Base-by-base conservation (phyloP, 768 basidiomycete species). In the Gyrodon lividus region DNA sequence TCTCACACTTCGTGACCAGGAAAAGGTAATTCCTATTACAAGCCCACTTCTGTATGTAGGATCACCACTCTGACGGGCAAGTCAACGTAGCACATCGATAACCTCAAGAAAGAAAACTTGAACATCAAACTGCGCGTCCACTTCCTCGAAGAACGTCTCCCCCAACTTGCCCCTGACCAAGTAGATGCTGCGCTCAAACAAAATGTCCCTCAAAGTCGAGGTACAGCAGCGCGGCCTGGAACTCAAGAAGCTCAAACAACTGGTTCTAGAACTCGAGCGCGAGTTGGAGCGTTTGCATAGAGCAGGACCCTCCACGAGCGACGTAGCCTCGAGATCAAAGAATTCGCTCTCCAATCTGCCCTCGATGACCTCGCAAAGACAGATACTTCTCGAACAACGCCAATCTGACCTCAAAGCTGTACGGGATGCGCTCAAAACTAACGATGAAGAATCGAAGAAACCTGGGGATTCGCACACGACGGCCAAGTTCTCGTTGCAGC, bases 41-140 rank as follows among this genome's bases (percentile, higher is more conserved):
- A 50, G 9, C 37, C 12, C 46, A 22, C 22, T 20, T 22, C n/a
- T 39, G 9, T 33, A 19, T 7, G 17, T 34, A 43, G 14, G 42
- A 8, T 47, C 16, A 8, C 22, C 24, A 6, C 16, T 26, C 34
- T 26, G 35, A 9, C 23, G 12, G n/a, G 9, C 42, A n/a, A 35
- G 23, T 8, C 13, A 30, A 42, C 33, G 38, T 62, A 98, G 95
- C 90, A 95, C 68, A 92, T 97, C 64, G 93, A 98, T 71, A 85
- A 84, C 55, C 82, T 94, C 62, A 94, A 96, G 74, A 97, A 95
- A 68, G 95, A 98, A 68, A 96, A 96, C 76, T 98, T 98, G 69
- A 88, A 87, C 63, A 86, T 99, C 66, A 97, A 98, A 69, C 81
- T 98, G 46, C 90, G 93, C 52, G 90, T 98, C 3, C 93, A 97